Conservation (phyloP, 2,329 filamentous ascomycete genomes). For the Tolypocladium ophioglossoides region DNA sequence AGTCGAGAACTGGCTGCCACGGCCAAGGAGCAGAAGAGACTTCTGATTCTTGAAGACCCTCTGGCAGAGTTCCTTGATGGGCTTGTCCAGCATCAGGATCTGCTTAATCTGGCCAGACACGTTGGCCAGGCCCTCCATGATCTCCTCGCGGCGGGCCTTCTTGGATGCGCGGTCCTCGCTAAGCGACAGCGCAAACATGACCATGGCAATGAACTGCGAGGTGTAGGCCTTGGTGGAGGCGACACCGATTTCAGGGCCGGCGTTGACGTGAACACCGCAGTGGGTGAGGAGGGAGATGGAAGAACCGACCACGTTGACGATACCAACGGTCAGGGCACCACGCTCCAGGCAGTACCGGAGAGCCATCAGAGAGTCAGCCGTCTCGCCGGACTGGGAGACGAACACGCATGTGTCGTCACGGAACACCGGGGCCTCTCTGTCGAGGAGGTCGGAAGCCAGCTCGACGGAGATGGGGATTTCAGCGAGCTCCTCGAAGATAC, state of each 20-base stretch:
- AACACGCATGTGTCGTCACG: slow-evolving; percentile 98
- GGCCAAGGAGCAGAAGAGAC: slow-evolving; percentile 82
- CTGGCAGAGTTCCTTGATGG: slow-evolving; percentile 89
- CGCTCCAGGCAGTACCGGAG: slow-evolving; percentile 97
- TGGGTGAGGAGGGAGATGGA: slow-evolving; percentile 98
- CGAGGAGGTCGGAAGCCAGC: slow-evolving; percentile 94
- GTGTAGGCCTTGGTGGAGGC: slow-evolving; percentile 99
- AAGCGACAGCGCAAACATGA: slow-evolving; percentile 96
- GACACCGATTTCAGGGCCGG: slow-evolving; percentile 96
- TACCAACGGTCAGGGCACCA: slow-evolving; percentile 91
- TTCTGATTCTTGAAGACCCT: slow-evolving; percentile 96
- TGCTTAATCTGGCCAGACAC: slow-evolving; percentile 87
- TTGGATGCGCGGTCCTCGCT: slow-evolving; percentile 96
- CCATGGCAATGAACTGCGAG: slow-evolving; percentile 98
- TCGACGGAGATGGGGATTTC: slow-evolving; percentile 98
- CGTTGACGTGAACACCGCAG: slow-evolving; percentile 99
- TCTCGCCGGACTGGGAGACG: slow-evolving; percentile 97
- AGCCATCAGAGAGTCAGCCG: slow-evolving; percentile 93
- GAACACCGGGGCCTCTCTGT: slow-evolving; percentile 95
- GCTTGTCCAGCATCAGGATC: slow-evolving; percentile 81
- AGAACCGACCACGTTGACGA: slow-evolving; percentile 97
- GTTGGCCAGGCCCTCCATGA: slow-evolving; percentile 84
- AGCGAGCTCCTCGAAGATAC: slow-evolving; percentile 93
- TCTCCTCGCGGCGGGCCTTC: slow-evolving; percentile 81
- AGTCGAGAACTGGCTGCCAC: slow-evolving; percentile 94